Base-by-base conservation (phyloP, 2,329 filamentous ascomycete species). In the Decorospora gaudefroyi region DNA sequence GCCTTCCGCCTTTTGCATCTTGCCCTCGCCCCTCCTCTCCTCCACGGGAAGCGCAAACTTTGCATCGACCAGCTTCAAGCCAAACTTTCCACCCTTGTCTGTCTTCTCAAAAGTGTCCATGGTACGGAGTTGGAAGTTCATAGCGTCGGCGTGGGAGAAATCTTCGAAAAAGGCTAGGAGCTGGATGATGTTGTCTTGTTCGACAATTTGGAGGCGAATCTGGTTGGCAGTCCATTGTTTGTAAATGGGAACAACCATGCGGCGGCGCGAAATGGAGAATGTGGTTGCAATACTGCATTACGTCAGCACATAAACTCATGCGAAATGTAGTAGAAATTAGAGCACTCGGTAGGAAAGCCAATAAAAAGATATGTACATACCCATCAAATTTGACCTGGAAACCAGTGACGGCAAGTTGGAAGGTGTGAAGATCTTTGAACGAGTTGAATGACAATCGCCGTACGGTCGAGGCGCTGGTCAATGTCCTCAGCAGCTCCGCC, bases 141-240 rank as follows among this genome's bases (percentile, higher is more conserved):
- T 90, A 65, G 88, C 89, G 55, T 89, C 84, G 3, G 90, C 90
- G 60, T 95, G 88, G 29, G 82, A 83, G 69, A 95, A 96, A 47
- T 91, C 87, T 53, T 90, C 85, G 67, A 96, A 93, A 72, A 95
- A 96, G 3, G 85, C 90, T 15, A 95, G 74, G 19, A 96, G 74
- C 67, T 95, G 89, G 15, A 87, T 72, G 10, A 87, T 80, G 61
- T 84, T 87, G 51, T 90, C 87, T 53, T 86, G 85, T 54, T 83
- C 78, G 23, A 96, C 83, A 25, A 96, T 78, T 66, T 96, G 90
- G 6, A 96, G 76, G 23, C 91, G 83, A 6, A 88, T 88, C 25
- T 79, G 80, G n/a, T 79, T 83, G 2, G 90, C 88, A 64, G 95
- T 90, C 88, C 89, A 95, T 69, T 93, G 93, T 73, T 96, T 95